Base-by-base conservation (phyloP, 345 rosid genomes). In the Tarenaya hassleriana region DNA sequence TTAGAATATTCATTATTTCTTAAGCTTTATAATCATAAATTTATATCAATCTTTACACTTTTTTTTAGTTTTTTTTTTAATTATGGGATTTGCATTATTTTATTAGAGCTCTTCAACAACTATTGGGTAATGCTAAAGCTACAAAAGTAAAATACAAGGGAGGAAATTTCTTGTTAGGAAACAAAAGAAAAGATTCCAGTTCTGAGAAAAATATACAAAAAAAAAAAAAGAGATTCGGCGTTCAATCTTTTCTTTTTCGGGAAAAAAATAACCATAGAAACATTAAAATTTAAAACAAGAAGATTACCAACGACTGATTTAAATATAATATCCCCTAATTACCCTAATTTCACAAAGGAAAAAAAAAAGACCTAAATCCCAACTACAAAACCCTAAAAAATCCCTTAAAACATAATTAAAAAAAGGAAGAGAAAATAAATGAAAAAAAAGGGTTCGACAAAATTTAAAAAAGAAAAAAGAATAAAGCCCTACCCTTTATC, bases 291-390 rank as follows among this genome's bases (percentile, higher is more conserved):
- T 11, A 64, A 50, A 64, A 39, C 34, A 40, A 66, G 46, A 58
- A 66, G 52, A 56, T 58, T 52, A 52, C 52, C 50, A 32, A 52
- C 60, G 60, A 66, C 52, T 57, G 14, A n/a, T 4, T 18, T 50
- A 53, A 56, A 34, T 49, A 65, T 64, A 64, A 38, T 63, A 64
- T 44, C 44, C 32, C 61, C 79, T 76, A 69, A 50, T 70, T 58
- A 56, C 54, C 56, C 75, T 65, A 66, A 53, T 66, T 60, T 54
- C 60, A 66, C 66, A 59, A 60, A 48, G 11, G 17, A 4, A 29
- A 15, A 7, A 41, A 47, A 4, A 41, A 60, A 16, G 41, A 0
- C 17, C 61, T 59, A 66, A 59, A 59, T 52, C 47, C 43, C 51
- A 60, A 47, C 60, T 59, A 55, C 61, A 66, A 66, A 66, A 66